Conservation (phyloP, 2,329 filamentous ascomycete species). For the Thelonectria discophora region DNA sequence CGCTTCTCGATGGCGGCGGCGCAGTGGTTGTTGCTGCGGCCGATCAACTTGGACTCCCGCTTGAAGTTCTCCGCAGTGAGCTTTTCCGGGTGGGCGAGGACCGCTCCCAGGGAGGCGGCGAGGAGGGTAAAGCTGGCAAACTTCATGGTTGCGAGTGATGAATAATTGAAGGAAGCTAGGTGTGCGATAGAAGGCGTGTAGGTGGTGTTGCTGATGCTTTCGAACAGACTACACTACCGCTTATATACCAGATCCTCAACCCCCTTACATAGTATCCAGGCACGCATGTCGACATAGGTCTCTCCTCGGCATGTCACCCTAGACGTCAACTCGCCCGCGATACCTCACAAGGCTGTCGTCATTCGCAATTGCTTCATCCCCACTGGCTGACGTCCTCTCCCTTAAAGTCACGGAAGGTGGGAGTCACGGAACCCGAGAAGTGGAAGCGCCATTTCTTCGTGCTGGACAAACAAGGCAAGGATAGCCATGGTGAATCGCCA, state of each 20-base stretch:
- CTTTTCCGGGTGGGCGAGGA: slow-evolving; percentile 17
- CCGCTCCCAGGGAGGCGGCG: slow-evolving; percentile 6
- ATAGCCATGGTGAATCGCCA: background rate
- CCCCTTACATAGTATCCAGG: too few species aligned
- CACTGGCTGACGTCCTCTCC: slow-evolving; percentile 14
- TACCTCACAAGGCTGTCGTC: slow-evolving; percentile 4
- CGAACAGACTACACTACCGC: background rate
- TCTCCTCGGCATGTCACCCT: background rate
- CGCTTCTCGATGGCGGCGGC: slow-evolving; percentile 25
- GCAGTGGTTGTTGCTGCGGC: slow-evolving; percentile 23
- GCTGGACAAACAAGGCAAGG: background rate
- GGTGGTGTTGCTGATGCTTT: background rate
- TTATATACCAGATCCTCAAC: background rate
- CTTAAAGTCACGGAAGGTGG: background rate
- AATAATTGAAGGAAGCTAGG: background rate
- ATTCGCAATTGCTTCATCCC: slow-evolving; percentile 4
- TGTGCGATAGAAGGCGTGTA: background rate
- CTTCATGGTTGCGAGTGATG: slow-evolving; percentile 10
- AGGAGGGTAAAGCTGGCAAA: slow-evolving; percentile 12
- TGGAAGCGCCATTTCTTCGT: background rate
- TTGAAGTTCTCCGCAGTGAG: slow-evolving; percentile 15
- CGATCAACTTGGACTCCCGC: slow-evolving; percentile 16
- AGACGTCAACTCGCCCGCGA: background rate
- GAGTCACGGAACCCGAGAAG: background rate
- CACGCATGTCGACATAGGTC: background rate